Evolutionary conservation across 306 rosid species (phyloP), one percentile per base, ranked within the genome.

Genomic region (Fagus crenata): DNA sequence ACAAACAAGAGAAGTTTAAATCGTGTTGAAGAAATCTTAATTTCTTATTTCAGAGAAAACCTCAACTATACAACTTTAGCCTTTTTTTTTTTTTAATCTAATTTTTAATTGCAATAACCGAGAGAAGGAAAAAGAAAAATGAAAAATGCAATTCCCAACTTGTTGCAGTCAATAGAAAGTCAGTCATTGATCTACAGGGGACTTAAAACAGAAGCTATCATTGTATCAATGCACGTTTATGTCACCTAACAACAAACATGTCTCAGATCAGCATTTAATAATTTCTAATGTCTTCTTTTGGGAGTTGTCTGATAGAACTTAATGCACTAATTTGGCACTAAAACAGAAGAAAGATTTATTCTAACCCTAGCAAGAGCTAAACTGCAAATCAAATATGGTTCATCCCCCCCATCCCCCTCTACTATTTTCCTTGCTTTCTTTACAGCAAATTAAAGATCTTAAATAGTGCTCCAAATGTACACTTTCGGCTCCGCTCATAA

Each of bases 221-320:
- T 77, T 77, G 76, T 56, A 74, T 74, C 59, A 46, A n/a, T 53
- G 67, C 89, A 82, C 87, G 76, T 84, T 51, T 80, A 51, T 86
- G 89, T 89, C 89, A 84, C 96, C 90, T 79, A 84, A 85, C 87
- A 75, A 37, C 91, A 81, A 84, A 85, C 88, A 88, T 15, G 74
- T 78, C 79, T 80, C 64, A 7, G 51, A 46, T 55, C 79, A 78
- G 72, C 81, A 76, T 85, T 78, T 80, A 40, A 76, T 72, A 73
- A 51, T 76, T 60, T 65, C 55, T 37, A 42, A 69, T 54, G 72
- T 69, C 67, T 65, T 63, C 81, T 53, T 56, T 65, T 53, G 72
- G 65, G 78, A 78, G 54, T 69, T 86, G 75, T 78, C 76, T 84
- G 72, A 76, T 63, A 67, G 8, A 36, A 18, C 78, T 70, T 71